phyloP scores from a whole-genome alignment of 306 rosid species.

The Carpinus viminea region DNA sequence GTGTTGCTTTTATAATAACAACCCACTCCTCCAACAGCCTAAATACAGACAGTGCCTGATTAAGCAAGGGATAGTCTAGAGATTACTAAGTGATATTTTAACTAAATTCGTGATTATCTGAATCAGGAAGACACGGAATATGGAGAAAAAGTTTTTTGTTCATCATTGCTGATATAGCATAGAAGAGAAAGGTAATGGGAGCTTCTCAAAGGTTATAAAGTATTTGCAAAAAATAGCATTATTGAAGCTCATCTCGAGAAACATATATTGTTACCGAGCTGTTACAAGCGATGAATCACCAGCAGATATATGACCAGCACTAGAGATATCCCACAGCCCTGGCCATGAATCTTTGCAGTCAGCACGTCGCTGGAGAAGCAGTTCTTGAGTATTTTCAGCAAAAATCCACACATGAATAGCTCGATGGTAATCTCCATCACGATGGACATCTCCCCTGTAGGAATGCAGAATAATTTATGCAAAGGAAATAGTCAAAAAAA shows the following conservation, averaged over 20 bases:
- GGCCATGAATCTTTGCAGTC: slow-evolving; percentile 84
- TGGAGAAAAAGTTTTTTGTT: background rate
- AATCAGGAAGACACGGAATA: background rate
- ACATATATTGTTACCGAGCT: slow-evolving; percentile 60
- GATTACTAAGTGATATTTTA: background rate
- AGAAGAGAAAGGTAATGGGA: background rate
- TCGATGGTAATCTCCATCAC: slow-evolving; percentile 93
- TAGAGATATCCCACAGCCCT: slow-evolving; percentile 89
- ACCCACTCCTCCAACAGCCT: background rate
- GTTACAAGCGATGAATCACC: slow-evolving; percentile 74
- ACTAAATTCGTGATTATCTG: background rate
- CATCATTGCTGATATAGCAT: background rate
- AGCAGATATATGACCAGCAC: slow-evolving; percentile 88
- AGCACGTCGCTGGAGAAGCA: slow-evolving; percentile 86
- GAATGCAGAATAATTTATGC: background rate
- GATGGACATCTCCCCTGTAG: slow-evolving; percentile 68
- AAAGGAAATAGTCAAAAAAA: background rate
- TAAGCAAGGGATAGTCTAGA: background rate
- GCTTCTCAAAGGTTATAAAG: background rate
- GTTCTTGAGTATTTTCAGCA: slow-evolving; percentile 71
- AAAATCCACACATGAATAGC: slow-evolving; percentile 91
- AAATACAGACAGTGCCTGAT: background rate
- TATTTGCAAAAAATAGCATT: slow-evolving; percentile 3
- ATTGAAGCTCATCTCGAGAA: background rate
- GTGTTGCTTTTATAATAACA: background rate